A percentile compares a stretch with the other conserved stretches of the same genome.
Conservation (phyloP, 2,329 filamentous ascomycete species). For the Aureobasidium leucospermi region DNA sequence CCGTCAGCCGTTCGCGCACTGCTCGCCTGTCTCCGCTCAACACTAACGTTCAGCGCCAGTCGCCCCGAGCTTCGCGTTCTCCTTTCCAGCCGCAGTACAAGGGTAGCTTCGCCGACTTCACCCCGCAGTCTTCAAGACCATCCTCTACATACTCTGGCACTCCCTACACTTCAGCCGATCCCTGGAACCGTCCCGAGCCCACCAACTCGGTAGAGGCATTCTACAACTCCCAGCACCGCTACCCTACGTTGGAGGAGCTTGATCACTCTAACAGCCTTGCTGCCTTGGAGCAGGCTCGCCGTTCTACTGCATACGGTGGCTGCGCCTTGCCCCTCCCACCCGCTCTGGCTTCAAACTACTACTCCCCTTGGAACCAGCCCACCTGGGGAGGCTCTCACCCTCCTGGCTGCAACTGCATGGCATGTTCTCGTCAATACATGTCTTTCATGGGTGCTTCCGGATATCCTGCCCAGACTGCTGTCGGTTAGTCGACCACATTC, state of each 20-base stretch:
- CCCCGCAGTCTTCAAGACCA: conserved; percentile 21
- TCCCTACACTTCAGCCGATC: conserved; percentile 27
- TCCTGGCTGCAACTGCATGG: conserved; percentile 29
- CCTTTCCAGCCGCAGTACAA: conserved; percentile 30
- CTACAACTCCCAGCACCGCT: conserved; percentile 27
- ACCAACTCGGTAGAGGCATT: conserved; percentile 23
- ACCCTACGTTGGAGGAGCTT: conserved; percentile 26
- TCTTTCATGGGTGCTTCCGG: conserved; percentile 26
- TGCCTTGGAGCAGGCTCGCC: conserved; percentile 26
- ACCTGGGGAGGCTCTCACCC: conserved; percentile 27
- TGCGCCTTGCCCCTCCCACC: conserved; percentile 17
- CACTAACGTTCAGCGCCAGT: conserved; percentile 52
- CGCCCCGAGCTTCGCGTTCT: conserved; percentile 40
- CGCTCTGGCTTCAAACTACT: conserved; percentile 21
- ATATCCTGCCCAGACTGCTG: conserved; percentile 29
- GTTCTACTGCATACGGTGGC: conserved; percentile 24
- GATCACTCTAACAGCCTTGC: conserved; percentile 26
- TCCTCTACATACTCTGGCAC: conserved; percentile 26
- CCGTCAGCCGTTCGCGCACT: conserved; percentile 32
- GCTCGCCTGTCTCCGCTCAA: conserved; percentile 53
- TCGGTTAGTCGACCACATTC: conserved; percentile 21
- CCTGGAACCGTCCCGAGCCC: conserved; percentile 26
- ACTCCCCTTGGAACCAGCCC: conserved; percentile 27
- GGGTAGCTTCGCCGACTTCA: conserved; percentile 19
- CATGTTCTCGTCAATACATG: conserved; percentile 28